Conservation (phyloP, 2,329 filamentous ascomycete species). For the Tolypocladium guangdongense region DNA sequence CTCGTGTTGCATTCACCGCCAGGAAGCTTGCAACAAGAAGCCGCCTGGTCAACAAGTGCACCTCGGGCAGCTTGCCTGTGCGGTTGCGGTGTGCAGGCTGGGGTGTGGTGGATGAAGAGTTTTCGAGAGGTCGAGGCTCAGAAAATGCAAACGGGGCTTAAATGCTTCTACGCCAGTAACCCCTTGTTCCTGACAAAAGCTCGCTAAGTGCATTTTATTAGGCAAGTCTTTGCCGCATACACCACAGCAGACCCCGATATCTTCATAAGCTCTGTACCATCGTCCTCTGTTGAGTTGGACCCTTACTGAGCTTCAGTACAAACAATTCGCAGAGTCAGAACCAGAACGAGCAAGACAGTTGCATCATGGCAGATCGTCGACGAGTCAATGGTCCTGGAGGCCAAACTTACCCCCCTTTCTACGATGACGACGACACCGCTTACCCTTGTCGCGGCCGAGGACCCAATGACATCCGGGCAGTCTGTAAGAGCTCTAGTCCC, state of each 20-base stretch:
- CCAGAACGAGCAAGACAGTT: background rate
- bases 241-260: background rate
- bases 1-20: background rate
- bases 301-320: background rate
- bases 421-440: conserved; percentile 36
- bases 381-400: conserved; percentile 81
- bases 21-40: background rate
- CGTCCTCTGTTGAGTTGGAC: background rate
- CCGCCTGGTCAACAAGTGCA: background rate
- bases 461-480: conserved; percentile 59
- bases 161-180: background rate
- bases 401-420: conserved; percentile 65
- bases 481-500: conserved; percentile 9
- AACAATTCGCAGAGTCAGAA: background rate
- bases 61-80: background rate
- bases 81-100: background rate
- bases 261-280: background rate
- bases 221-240: background rate
- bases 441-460: conserved; percentile 43
- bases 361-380: conserved; percentile 67
- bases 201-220: background rate
- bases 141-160: background rate
- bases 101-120: background rate
- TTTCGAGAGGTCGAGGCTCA: background rate
- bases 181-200: background rate